Conservation (phyloP, 139 green algal species). For the Chlamydomonas incerta region DNA sequence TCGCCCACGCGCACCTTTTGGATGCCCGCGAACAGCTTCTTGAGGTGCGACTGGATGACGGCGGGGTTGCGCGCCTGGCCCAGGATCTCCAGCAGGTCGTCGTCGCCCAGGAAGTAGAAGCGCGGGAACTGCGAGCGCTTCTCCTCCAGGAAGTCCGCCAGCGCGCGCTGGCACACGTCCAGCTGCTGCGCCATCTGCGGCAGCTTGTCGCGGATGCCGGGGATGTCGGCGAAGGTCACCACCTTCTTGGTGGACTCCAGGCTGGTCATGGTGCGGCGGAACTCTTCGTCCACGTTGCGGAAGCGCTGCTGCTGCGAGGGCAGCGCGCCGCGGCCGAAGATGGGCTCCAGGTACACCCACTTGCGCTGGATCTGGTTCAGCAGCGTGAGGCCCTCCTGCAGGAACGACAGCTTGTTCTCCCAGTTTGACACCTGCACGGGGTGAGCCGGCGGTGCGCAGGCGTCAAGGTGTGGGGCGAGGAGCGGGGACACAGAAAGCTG, state of each 20-base stretch:
- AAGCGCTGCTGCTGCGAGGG: constrained; percentile 80
- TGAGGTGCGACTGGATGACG: constrained; percentile 88
- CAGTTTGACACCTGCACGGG: constrained; percentile 60
- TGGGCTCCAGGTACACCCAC: constrained; percentile 90
- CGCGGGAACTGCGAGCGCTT: constrained; percentile 77
- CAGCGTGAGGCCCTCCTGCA: constrained; percentile 70
- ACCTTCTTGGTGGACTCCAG: constrained; percentile 51
- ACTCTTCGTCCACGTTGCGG: constrained; percentile 82
- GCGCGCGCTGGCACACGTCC: constrained; percentile 83
- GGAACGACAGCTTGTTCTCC: constrained; percentile 70
- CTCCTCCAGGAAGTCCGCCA: constrained; percentile 86
- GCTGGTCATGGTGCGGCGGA: constrained; percentile 72
- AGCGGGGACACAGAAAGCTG: too few species aligned
- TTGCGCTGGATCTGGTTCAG: constrained; percentile 84
- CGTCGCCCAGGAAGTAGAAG: constrained; percentile 93
- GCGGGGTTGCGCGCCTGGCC: constrained; percentile 79
- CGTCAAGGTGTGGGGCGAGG: too few species aligned
- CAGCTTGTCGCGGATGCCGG: constrained; percentile 67
- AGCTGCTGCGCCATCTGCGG: constrained; percentile 79
- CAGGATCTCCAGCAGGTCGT: constrained; percentile 90
- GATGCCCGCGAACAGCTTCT: constrained; percentile 91
- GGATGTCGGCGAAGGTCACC: constrained; percentile 67
- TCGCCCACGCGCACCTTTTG: constrained; percentile 62
- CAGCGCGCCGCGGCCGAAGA: constrained; percentile 84
- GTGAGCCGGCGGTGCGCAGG: too few species aligned